phyloP scores from a whole-genome alignment of 2,329 filamentous ascomycete genomes.

The Cladophialophora exuberans region DNA sequence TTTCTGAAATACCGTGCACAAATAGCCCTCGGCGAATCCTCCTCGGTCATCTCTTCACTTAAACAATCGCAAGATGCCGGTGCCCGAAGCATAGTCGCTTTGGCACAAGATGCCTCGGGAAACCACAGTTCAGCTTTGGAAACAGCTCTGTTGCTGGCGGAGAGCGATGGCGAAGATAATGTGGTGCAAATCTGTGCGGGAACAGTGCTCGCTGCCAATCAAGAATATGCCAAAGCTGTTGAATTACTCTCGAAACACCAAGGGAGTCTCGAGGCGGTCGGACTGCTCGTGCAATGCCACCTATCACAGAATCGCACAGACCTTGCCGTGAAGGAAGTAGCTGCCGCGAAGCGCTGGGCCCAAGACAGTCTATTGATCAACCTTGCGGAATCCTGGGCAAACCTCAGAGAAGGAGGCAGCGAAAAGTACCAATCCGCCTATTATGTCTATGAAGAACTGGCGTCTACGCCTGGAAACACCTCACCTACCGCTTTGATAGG shows the following conservation, averaged over 20 bases:
- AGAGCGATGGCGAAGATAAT: slow-evolving; percentile 70
- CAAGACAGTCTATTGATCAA: slow-evolving; percentile 94
- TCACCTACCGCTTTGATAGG: slow-evolving; percentile 76
- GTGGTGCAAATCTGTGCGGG: slow-evolving; percentile 80
- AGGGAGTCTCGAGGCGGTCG: slow-evolving; percentile 76
- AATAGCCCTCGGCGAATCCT: slow-evolving; percentile 77
- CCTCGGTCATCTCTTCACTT: slow-evolving; percentile 70
- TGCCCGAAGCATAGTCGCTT: slow-evolving; percentile 73
- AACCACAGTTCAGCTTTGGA: slow-evolving; percentile 63
- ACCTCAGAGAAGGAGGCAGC: slow-evolving; percentile 84
- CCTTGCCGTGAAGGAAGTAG: slow-evolving; percentile 86
- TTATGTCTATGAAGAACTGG: slow-evolving; percentile 96
- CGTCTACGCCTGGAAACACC: slow-evolving; percentile 80
- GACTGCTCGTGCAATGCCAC: slow-evolving; percentile 88
- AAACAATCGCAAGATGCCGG: slow-evolving; percentile 70
- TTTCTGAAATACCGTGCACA: slow-evolving; percentile 80
- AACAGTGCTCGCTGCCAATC: slow-evolving; percentile 78
- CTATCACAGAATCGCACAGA: slow-evolving; percentile 90
- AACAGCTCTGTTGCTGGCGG: slow-evolving; percentile 68
- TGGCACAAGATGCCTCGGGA: slow-evolving; percentile 69
- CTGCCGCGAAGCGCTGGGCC: slow-evolving; percentile 85
- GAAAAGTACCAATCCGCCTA: slow-evolving; percentile 96
- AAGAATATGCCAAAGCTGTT: slow-evolving; percentile 83
- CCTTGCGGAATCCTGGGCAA: slow-evolving; percentile 93
- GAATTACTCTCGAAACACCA: slow-evolving; percentile 80